Evolutionary conservation across 495 filamentous ascomycete genomes (phyloP).

Genomic region (Amniculicola lignicola): DNA sequence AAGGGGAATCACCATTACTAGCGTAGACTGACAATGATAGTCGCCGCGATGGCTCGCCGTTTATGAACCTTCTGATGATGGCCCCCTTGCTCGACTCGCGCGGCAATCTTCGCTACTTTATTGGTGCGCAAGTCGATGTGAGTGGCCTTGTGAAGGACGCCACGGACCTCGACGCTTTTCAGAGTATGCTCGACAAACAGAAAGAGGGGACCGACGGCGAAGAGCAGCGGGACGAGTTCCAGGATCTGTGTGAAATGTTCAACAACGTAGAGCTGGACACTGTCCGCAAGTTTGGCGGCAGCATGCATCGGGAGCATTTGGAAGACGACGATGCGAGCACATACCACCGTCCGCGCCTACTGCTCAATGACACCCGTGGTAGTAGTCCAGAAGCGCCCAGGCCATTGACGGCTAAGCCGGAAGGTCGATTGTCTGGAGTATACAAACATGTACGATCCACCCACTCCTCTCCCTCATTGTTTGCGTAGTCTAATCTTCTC

Average conservation of each 20-base stretch:
- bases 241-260: constrained; percentile 61
- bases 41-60: constrained; percentile 62
- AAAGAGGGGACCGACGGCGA: constrained; percentile 43
- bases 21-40: constrained; percentile 35
- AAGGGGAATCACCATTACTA: background rate
- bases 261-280: constrained; percentile 58
- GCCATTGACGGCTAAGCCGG: constrained; percentile 12
- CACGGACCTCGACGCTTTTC: constrained; percentile 55
- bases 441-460: constrained; percentile 44
- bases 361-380: constrained; percentile 35
- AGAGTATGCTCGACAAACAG: constrained; percentile 43
- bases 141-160: constrained; percentile 61
- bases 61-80: constrained; percentile 67
- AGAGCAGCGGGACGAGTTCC: constrained; percentile 50
- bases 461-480: background rate
- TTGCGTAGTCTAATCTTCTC: background rate
- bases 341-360: constrained; percentile 41
- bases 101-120: constrained; percentile 58
- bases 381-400: constrained; percentile 15
- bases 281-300: constrained; percentile 53
- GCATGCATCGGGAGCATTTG: constrained; percentile 52
- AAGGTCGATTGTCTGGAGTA: constrained; percentile 43
- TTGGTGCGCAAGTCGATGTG: constrained; percentile 66
- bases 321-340: constrained; percentile 45
- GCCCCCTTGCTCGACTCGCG: constrained; percentile 61